Evolutionary conservation across 805 yeast genomes (phyloP), one percentile per base, ranked within the genome.

Genomic region (Saturnispora sekii): DNA sequence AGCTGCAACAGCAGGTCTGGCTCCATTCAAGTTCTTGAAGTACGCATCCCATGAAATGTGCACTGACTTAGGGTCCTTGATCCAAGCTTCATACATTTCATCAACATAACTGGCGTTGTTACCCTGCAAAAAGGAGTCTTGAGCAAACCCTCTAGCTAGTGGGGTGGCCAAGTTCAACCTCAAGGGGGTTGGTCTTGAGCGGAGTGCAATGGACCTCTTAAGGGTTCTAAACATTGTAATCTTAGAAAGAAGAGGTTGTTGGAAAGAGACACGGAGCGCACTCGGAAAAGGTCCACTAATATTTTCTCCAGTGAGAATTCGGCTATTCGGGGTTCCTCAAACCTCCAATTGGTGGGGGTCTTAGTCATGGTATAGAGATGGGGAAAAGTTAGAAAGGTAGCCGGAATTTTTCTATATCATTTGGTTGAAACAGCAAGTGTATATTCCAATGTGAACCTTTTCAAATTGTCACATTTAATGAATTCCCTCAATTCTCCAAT

Each of bases 31-130:
- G 73, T 90, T 90, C 67, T 83, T 83, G 76, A 93, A 93, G 69
- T 93, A 93, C 7, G 96, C 89, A 62, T 87, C 83, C 99, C 99
- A 93, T 18, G 97, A 89, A 35, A 80, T 81, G 65, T 93, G 99
- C 36, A 93, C 99, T 44, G 90, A 79, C 37, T 70, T 51, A 29
- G 97, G 98, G 63, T 93, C 98, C 52, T 77, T 65, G 59, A 78
- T 75, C 97, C 97, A 93, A 42, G 95, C 89, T 52, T 78, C 78
- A 67, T 88, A 93, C 99, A 93, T 93, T 70, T 93, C 97, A 66
- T 93, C 99, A 57, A 93, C 84, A 66, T 93, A 93, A 58, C 80
- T 79, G 51, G 96, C 93, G 65, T 85, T 85, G 62, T 79, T 78
- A 48, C 93, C 77, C 54, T 84, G 84, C 54, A 89, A 68, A 65